phyloP scores from a whole-genome alignment of 1,284 basidiomycete genomes.

The Marasmius oreades region DNA sequence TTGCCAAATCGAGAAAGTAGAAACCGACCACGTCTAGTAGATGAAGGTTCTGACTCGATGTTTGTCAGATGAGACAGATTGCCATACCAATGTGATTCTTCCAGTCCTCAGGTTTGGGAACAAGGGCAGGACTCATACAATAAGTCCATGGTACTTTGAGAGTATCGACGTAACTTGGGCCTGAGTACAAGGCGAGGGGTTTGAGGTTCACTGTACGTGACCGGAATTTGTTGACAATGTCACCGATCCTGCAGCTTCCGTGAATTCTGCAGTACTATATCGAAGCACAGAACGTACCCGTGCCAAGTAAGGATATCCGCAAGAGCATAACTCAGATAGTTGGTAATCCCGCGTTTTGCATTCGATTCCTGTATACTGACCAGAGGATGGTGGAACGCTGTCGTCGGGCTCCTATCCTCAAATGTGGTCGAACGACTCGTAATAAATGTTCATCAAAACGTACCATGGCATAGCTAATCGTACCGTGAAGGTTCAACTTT shows the following conservation, averaged over 20 bases:
- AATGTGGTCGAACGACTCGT: not conserved
- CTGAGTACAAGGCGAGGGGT: constrained; percentile 42
- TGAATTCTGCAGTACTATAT: not conserved
- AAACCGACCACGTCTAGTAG: constrained; percentile 61
- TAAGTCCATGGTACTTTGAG: constrained; percentile 69
- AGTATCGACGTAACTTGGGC: constrained; percentile 52
- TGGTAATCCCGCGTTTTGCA: constrained; percentile 47
- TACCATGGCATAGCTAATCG: constrained; percentile 65
- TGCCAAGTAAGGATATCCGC: constrained; percentile 58
- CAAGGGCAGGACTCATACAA: constrained; percentile 61
- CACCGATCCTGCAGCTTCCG: constrained; percentile 41
- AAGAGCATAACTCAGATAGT: constrained; percentile 54
- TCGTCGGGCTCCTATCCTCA: constrained; percentile 44
- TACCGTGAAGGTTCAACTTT: not conserved
- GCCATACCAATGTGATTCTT: constrained; percentile 53
- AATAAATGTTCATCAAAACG: not conserved
- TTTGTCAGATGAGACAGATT: not conserved
- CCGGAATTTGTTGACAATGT: constrained; percentile 60
- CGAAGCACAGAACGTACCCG: constrained; percentile 35
- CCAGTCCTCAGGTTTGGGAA: constrained; percentile 65
- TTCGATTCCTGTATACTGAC: constrained; percentile 54
- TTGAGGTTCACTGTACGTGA: constrained; percentile 46
- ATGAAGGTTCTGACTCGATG: not conserved
- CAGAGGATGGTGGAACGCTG: constrained; percentile 61
- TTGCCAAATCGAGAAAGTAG: constrained; percentile 55